These are phyloP conservation scores for Kwoniella bestiolae DNA, from an alignment of 768 basidiomycete genomes.

Conservation along the genomic window DNA sequence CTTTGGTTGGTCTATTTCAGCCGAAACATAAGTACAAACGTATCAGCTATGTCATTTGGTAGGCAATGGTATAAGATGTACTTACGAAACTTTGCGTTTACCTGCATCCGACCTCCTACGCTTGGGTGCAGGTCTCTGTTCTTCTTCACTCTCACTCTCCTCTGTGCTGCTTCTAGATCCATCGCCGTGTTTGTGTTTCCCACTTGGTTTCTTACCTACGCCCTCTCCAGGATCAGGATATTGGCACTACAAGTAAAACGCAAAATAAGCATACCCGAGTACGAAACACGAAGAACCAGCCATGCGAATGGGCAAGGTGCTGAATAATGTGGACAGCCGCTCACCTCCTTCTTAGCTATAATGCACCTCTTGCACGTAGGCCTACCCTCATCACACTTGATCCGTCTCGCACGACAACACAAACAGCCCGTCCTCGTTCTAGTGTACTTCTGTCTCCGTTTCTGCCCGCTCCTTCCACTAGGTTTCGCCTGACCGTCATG, in stretches of 20 bases:
- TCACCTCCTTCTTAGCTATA: slow-evolving; percentile 74
- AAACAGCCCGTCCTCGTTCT: slow-evolving; percentile 93
- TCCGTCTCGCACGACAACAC: slow-evolving; percentile 91
- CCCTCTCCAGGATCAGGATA: slow-evolving; percentile 34
- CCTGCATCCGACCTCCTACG: slow-evolving; percentile 12
- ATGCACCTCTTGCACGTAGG: slow-evolving; percentile 84
- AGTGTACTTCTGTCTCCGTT: slow-evolving; percentile 75
- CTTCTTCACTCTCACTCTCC: slow-evolving; percentile 21
- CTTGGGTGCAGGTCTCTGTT: neutral
- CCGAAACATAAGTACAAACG: too few relatives aligned
- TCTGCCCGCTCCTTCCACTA: slow-evolving; percentile 24
- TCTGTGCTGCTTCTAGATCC: slow-evolving; percentile 21
- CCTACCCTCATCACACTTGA: slow-evolving; percentile 94
- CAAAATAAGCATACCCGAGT: too few relatives aligned
- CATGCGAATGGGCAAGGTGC: neutral
- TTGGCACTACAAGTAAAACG: too few relatives aligned
- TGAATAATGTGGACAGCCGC: neutral
- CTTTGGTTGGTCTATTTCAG: neutral
- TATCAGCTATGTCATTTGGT: too few relatives aligned
- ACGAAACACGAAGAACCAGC: slow-evolving; percentile 5
- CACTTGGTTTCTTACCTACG: slow-evolving; percentile 1
- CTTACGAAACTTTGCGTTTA: slow-evolving; percentile 7
- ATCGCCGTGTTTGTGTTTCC: slow-evolving; percentile 3
- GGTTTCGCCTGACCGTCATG: neutral
- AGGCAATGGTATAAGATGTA: neutral